phyloP scores from a whole-genome alignment of 257 asterid genomes.

The Nicotiana undulata region DNA sequence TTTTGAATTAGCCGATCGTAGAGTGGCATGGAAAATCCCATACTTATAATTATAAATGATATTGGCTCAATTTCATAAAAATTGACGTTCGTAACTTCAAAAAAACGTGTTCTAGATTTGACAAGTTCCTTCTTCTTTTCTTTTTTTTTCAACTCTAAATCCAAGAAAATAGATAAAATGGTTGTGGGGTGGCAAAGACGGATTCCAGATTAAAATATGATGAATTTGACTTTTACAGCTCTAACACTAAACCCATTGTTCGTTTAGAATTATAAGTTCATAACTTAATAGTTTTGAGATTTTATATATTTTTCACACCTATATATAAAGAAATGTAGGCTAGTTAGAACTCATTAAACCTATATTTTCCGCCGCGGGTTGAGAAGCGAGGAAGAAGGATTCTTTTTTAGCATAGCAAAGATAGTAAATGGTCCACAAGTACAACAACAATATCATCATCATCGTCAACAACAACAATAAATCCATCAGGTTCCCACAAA shows the following conservation, averaged over 20 bases:
- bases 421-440: background rate
- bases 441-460: too few species aligned
- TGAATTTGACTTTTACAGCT: background rate
- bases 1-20: background rate
- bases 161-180: background rate
- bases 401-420: background rate
- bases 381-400: background rate
- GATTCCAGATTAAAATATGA: background rate
- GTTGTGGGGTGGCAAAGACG: background rate
- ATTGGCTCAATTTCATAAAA: background rate
- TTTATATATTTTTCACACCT: background rate
- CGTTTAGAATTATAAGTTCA: background rate
- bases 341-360: background rate
- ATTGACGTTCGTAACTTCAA: too few species aligned
- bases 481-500: fast-evolving
- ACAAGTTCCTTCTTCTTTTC: background rate
- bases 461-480: too few species aligned
- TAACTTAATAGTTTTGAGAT: too few species aligned
- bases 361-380: too few species aligned
- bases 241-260: too few species aligned
- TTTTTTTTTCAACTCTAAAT: background rate
- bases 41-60: background rate
- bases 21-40: background rate
- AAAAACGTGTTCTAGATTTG: background rate
- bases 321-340: background rate